Evolutionary conservation across 83 land plant species (phyloP), one percentile per base, ranked within the genome.

Genomic region (Larix sibirica): DNA sequence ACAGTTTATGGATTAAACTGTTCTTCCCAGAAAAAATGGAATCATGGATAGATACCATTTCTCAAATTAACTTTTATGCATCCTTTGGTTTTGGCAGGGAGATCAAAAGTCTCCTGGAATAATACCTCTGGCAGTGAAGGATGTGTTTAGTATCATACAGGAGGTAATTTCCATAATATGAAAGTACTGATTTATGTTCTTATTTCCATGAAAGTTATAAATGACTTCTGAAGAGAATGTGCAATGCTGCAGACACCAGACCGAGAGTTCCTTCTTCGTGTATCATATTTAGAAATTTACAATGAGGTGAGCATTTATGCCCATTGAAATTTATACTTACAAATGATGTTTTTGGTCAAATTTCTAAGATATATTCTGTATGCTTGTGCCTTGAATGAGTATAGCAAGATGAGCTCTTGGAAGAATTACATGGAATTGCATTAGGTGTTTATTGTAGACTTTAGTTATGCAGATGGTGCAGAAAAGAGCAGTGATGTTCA

Each of bases 31-130:
- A 8, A 74, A 54, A 47, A 21, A 74, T 56, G 59, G 59, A 56
- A 56, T 56, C 17, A 44, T 74, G 16, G 54, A 64, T 81, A 42
- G 18, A 79, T 28, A 28, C 23, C 28, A 36, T 81, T 71, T 20
- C 56, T 44, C n/a, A 20, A 74, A 12, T 58, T 74, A 74, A 74
- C 56, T 13, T 21, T 23, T 70, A 28, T 74, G 56, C 59, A 56
- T 74, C 58, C 58, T 74, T n/a, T 23, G 58, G n/a, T 54, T 47
- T 24, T 77, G 31, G 44, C 91, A 96, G 97, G 98, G 97, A 79
- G 95, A 94, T 88, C 98, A 96, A 84, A 90, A 94, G 75, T 92
- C 96, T 42, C 98, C 97, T 68, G 98, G 96, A 31, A 90, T 95
- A 36, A 95, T 95, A 60, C 98, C 96, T 23, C 83, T 92, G 86